Evolutionary conservation across 352 stramenopile genomes (phyloP).

Genomic region (Globisporangium heterothallicum): DNA sequence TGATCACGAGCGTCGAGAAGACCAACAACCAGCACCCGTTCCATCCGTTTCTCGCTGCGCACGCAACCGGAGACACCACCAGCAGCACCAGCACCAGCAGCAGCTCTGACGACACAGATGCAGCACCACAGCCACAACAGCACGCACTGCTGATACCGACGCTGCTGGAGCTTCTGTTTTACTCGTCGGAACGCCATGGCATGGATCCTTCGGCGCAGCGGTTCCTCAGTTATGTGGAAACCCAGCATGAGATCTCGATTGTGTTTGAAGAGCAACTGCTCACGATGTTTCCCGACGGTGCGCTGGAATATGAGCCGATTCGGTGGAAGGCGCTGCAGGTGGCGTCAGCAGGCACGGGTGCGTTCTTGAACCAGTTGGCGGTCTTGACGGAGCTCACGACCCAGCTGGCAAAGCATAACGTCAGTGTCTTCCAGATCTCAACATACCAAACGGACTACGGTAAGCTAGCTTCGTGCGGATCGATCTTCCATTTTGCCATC

Average conservation of each 20-base stretch:
- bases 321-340: slow-evolving; percentile 63
- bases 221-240: slow-evolving; percentile 67
- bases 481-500: not conserved
- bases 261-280: slow-evolving; percentile 51
- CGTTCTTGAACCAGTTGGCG: slow-evolving; percentile 47
- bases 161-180: slow-evolving; percentile 57
- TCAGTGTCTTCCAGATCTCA: slow-evolving; percentile 72
- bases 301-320: slow-evolving; percentile 41
- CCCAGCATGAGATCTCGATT: slow-evolving; percentile 60
- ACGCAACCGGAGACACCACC: not conserved
- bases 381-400: slow-evolving; percentile 60
- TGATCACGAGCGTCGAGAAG: slow-evolving; percentile 52
- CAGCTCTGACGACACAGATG: too few relatives aligned
- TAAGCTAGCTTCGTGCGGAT: slow-evolving; percentile 19
- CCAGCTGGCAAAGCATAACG: slow-evolving; percentile 34
- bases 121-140: not conserved
- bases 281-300: slow-evolving; percentile 22
- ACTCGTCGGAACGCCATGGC: slow-evolving; percentile 16
- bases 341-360: slow-evolving; percentile 40
- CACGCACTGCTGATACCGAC: slow-evolving; percentile 27
- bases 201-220: slow-evolving; percentile 7
- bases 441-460: slow-evolving; percentile 71
- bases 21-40: slow-evolving; percentile 19
- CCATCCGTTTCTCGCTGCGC: slow-evolving; percentile 16
- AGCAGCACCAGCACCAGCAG: not conserved